Conservation (phyloP, 192 early-diverging fungal genomes). For the Entomortierella chlamydospora region DNA sequence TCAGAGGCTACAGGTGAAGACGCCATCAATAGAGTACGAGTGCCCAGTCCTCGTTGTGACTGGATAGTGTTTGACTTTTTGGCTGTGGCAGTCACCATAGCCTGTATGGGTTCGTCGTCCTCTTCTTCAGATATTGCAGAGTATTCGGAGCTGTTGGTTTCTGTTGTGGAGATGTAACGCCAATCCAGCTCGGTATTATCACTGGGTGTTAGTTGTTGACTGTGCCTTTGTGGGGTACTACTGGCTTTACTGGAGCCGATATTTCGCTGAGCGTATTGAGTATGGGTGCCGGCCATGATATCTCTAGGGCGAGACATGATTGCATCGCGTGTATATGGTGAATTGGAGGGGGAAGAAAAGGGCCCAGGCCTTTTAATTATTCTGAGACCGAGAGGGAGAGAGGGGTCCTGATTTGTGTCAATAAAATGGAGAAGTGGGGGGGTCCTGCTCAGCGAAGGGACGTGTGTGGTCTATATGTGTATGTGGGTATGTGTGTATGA, state of each 20-base stretch:
- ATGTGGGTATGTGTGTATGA: too few species aligned
- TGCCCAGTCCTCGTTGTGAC: conserved; percentile 3
- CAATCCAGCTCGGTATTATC: conserved; percentile 38
- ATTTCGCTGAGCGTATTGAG: neutral
- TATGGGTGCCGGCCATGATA: conserved; percentile 7
- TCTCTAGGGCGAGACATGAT: conserved; percentile 12
- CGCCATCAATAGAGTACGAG: neutral
- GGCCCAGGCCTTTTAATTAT: neutral
- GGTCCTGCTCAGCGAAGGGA: too few species aligned
- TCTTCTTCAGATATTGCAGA: conserved; percentile 20
- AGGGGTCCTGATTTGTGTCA: neutral
- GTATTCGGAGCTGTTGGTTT: conserved; percentile 28
- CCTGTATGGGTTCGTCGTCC: neutral
- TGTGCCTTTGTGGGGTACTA: neutral
- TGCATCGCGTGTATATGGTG: conserved; percentile 9
- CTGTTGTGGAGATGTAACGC: conserved; percentile 40
- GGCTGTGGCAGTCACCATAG: neutral
- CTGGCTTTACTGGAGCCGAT: neutral
- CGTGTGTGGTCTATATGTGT: too few species aligned
- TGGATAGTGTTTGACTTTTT: neutral
- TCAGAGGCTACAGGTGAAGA: conserved; percentile 1
- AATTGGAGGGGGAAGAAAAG: neutral
- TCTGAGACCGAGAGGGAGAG: neutral
- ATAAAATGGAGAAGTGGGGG: neutral
- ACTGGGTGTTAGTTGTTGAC: neutral